A percentile compares a stretch with the other conserved stretches of the same genome.
Conservation (phyloP, 2,329 filamentous ascomycete genomes). For the Diplocarpon rosae region DNA sequence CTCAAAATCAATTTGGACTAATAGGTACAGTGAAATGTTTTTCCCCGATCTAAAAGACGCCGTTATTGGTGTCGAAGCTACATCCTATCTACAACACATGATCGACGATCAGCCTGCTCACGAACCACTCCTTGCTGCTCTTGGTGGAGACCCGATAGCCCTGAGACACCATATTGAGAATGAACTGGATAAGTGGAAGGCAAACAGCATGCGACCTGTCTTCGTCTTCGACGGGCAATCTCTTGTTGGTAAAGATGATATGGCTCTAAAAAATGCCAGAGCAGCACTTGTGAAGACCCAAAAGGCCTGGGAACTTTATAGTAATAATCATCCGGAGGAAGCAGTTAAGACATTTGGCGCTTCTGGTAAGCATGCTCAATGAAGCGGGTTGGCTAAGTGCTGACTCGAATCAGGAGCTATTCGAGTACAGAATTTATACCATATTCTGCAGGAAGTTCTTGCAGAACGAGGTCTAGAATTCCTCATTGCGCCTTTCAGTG, state of each 20-base stretch:
- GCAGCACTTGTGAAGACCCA: conserved; percentile 61
- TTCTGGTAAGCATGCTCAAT: conserved; percentile 44
- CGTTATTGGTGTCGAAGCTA: conserved; percentile 76
- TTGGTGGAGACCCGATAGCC: conserved; percentile 77
- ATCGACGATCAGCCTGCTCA: conserved; percentile 59
- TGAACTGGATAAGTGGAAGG: conserved; percentile 63
- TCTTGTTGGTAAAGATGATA: conserved; percentile 63
- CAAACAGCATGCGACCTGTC: conserved; percentile 60
- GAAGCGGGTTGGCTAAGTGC: conserved; percentile 10
- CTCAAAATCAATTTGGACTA: neutral
- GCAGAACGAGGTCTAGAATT: conserved; percentile 60
- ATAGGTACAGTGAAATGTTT: conserved; percentile 2
- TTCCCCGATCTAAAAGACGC: conserved; percentile 32
- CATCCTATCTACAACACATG: conserved; percentile 74
- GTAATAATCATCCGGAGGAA: conserved; percentile 64
- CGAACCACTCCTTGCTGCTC: conserved; percentile 80
- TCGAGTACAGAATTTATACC: conserved; percentile 60
- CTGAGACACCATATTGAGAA: conserved; percentile 64
- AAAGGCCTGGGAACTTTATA: conserved; percentile 79
- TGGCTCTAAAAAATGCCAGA: conserved; percentile 51
- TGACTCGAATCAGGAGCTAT: conserved; percentile 49
- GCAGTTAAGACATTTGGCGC: conserved; percentile 83
- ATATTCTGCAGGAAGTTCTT: conserved; percentile 65
- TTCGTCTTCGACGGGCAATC: conserved; percentile 91
- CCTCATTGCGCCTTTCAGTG: conserved; percentile 76